A percentile compares a stretch with the other conserved stretches of the same genome.
Conservation (phyloP, 129 eudicot genomes). For the Artemisia argyi region DNA sequence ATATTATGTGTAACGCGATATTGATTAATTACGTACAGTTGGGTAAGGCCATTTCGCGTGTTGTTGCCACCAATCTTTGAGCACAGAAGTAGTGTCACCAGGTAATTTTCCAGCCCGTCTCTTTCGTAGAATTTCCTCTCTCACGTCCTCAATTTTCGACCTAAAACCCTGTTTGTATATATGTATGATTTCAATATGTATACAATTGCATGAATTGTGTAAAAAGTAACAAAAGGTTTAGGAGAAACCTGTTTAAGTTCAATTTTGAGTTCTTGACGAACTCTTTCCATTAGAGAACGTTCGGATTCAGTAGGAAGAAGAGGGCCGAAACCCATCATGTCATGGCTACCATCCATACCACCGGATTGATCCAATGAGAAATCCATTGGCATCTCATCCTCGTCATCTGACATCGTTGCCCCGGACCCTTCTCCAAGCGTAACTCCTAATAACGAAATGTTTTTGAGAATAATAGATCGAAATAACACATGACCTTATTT, state of each 20-base stretch:
- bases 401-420: conserved; percentile 97
- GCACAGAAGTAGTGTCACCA: conserved; percentile 92
- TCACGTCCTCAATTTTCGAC: conserved; percentile 91
- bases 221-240: neutral
- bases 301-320: conserved; percentile 95
- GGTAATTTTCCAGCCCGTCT: conserved; percentile 97
- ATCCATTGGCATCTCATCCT: conserved; percentile 81
- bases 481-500: too few relatives aligned
- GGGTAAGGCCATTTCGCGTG: conserved; percentile 99
- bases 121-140: conserved; percentile 89
- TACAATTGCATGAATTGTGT: neutral
- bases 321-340: conserved; percentile 93
- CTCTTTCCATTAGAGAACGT: conserved; percentile 92
- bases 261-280: conserved; percentile 85
- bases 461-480: neutral
- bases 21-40: conserved; percentile 47
- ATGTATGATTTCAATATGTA: neutral
- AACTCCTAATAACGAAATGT: conserved; percentile 40
- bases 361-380: conserved; percentile 67
- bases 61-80: conserved; percentile 98
- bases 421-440: conserved; percentile 84
- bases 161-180: conserved; percentile 69
- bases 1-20: neutral
- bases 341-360: conserved; percentile 46
- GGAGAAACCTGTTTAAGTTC: conserved; percentile 86